Evolutionary conservation across 148 eudicot species (phyloP), one percentile per base, ranked within the genome.

Genomic region (Cornus kousa): DNA sequence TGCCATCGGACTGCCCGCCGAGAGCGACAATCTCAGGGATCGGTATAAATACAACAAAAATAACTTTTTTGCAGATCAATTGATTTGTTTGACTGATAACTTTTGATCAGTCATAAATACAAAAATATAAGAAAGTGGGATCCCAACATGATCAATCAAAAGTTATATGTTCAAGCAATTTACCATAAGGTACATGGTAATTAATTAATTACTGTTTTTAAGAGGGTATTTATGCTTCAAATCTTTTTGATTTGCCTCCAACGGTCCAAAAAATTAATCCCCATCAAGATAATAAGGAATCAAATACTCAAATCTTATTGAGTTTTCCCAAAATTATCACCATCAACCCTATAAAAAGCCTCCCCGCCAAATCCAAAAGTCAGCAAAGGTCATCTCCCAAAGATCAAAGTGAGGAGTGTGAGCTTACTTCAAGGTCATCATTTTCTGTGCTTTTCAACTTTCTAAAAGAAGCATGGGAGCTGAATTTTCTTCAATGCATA

Each of bases 1-100:
- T 97, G 5, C 99, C 99, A 77, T 97, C 99, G 57, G 99, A 97
- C 84, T 97, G 99, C 1, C 99, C 99, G 0, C 99, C 99, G 24
- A 97, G 46, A 0, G 99, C 99, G 4, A 97, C 97, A 3, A 97
- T 97, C 85, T 97, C 99, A 0, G 99, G 99, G 24, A 28, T 28
- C 1, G 28, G 0, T 28, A 28, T 28, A 28, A 28, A 28, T 28
- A 28, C 28, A 28, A 28, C 28, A 28, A 28, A 28, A 28, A 28
- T 28, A 28, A 28, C 1, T 28, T 28, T 28, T 28, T 28, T 0
- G 1, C 28, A 0, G 1, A 28, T 28, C 28, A 28, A 28, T 28
- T 28, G 28, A 28, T 28, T 28, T 28, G 28, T 28, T 28, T 28
- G 28, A 28, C 28, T 1, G 28, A 28, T 28, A 28, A 28, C 1